Conservation (phyloP, 352 stramenopile genomes). For the Halophytophthora batemanensis region DNA sequence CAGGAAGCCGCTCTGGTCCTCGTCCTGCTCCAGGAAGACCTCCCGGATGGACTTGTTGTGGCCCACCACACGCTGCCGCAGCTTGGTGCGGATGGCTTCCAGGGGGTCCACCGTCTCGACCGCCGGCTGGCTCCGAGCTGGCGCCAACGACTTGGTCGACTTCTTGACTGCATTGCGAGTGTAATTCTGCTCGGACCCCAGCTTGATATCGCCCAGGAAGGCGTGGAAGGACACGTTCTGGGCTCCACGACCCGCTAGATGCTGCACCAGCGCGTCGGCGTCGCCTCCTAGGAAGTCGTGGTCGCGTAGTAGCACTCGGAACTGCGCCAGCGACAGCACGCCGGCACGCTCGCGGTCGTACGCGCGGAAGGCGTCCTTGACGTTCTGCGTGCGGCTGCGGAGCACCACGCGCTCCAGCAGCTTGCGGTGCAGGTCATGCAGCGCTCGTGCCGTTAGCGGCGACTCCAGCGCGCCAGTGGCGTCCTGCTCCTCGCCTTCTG, state of each 20-base stretch:
- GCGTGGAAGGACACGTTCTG: constrained; percentile 50
- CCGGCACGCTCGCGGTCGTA: constrained; percentile 53
- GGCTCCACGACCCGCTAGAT: constrained; percentile 34
- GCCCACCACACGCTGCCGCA: constrained; percentile 63
- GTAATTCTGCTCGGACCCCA: constrained; percentile 43
- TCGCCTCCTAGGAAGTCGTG: constrained; percentile 51
- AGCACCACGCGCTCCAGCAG: constrained; percentile 57
- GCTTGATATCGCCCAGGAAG: constrained; percentile 41
- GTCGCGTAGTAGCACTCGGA: constrained; percentile 48
- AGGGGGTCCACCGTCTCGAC: constrained; percentile 34
- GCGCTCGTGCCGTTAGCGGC: too few relatives aligned
- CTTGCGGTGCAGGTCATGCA: constrained; percentile 50
- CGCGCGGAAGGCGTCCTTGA: constrained; percentile 67
- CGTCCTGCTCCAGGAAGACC: constrained; percentile 67
- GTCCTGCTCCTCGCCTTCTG: too few relatives aligned
- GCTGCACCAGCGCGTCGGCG: constrained; percentile 43
- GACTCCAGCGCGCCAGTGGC: too few relatives aligned
- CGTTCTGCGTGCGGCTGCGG: constrained; percentile 44
- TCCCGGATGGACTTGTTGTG: constrained; percentile 74
- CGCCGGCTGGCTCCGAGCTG: constrained; percentile 5
- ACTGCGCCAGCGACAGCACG: constrained; percentile 41
- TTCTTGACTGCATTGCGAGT: constrained; percentile 43
- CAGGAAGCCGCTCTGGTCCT: constrained; percentile 50
- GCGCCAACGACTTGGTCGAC: constrained; percentile 28
- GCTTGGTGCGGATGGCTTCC: constrained; percentile 48